A percentile compares a stretch with the other conserved stretches of the same genome.
Evolutionary conservation across 208 protist genomes (phyloP).

Genomic region (Blastocrithidia nonstop): DNA sequence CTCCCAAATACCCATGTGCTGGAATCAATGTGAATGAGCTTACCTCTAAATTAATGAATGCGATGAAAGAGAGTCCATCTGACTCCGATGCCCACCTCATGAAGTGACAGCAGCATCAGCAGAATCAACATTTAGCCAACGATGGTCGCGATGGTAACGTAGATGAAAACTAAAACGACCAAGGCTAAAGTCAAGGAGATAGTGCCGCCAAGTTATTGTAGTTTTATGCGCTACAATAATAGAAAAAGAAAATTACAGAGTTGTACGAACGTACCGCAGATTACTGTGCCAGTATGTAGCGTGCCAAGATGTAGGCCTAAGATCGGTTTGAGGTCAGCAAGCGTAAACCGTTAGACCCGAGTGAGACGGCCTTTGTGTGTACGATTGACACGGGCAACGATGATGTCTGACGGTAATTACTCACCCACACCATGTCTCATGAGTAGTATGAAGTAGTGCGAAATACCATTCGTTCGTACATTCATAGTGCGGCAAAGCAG

Average conservation of each 20-base stretch:
- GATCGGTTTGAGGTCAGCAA: slow-evolving; percentile 45
- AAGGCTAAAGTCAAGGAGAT: no score
- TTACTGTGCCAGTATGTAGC: slow-evolving; percentile 30
- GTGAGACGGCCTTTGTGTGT: slow-evolving; percentile 52
- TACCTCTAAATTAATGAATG: no score
- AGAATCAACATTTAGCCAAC: background rate
- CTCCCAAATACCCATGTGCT: slow-evolving; percentile 32
- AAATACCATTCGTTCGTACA: slow-evolving; percentile 18
- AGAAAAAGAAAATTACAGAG: slow-evolving; percentile 24
- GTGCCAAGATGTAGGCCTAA: slow-evolving; percentile 44
- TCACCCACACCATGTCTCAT: slow-evolving; percentile 12
- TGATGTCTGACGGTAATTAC: slow-evolving; percentile 23
- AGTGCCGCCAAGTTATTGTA: slow-evolving; percentile 29
- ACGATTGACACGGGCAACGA: slow-evolving; percentile 64
- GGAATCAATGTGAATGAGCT: no score
- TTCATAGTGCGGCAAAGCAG: slow-evolving; percentile 35
- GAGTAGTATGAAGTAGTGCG: slow-evolving; percentile 34
- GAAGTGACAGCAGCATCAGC: slow-evolving; percentile 6
- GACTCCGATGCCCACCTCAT: no score
- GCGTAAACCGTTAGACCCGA: slow-evolving; percentile 27
- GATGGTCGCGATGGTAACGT: background rate
- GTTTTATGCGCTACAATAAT: slow-evolving; percentile 31
- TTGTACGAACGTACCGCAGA: slow-evolving; percentile 24
- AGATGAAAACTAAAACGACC: background rate
- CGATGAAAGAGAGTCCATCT: no score